Evolutionary conservation across 2,329 filamentous ascomycete genomes (phyloP), one percentile per base, ranked within the genome.

Genomic region (Xylariomycetidae sp.): DNA sequence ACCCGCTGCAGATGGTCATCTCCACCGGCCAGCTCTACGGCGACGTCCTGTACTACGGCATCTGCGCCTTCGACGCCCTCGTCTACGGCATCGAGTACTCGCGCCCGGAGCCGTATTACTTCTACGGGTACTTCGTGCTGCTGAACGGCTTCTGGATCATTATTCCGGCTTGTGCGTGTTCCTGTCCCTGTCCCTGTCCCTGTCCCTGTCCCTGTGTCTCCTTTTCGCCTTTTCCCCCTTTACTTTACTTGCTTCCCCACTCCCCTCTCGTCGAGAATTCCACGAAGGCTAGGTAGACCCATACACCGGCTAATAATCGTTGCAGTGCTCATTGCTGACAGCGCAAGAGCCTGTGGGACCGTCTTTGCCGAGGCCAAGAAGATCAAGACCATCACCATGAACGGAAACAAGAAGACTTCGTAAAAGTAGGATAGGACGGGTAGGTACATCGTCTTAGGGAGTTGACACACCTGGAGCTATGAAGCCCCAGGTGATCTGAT

Each of bases 71-170:
- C 35, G 64, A 71, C 33, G 51, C 63, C 33, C 36, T 57, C 4
- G 48, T 63, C 3, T 47, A 51, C n/a, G 60, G 57, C 1, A 50
- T 61, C 3, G 50, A 57, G n/a, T 71, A 67, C 53, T 72, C 64
- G 30, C 61, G 72, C 0, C 72, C 72, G 0, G 72, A 76, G 53
- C 45, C 46, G 1, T 64, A 62, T 25, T 76, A 76, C 48, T 77
- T 69, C 41, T 76, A 62, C 58, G 62, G 60, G 8, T 75, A 76
- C 44, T 76, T 67, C 37, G 49, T 77, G 12, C 50, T 70, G 12
- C 60, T 69, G 45, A 76, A 77, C 44, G 59, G 58, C 0, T 66
- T 74, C 39, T 77, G 72, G 73, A 65, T 77, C 25, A 56, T 72
- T 13, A 63, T 76, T 19, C 71, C 72, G 1, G 30, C 46, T 3